A percentile compares a stretch with the other conserved stretches of the same genome.
Conservation (phyloP, 2,329 filamentous ascomycete species). For the Calonectria pseudoturangicola region DNA sequence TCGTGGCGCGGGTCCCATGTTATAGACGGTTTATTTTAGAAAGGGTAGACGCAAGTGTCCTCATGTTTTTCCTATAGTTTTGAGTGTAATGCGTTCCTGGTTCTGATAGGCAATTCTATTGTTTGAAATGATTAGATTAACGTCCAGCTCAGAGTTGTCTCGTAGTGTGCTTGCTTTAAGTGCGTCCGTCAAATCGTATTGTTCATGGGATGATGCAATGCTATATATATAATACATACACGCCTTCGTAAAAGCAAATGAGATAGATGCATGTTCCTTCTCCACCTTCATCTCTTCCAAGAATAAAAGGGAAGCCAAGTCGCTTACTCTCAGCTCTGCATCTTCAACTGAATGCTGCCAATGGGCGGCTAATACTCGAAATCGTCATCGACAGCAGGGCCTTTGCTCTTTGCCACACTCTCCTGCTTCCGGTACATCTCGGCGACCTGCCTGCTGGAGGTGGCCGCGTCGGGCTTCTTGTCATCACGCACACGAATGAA, state of each 20-base stretch:
- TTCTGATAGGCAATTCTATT: conserved; percentile 9
- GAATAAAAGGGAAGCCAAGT: conserved; percentile 15
- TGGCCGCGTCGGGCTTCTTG: conserved; percentile 96
- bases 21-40: conserved; percentile 46
- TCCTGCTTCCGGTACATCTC: conserved; percentile 99
- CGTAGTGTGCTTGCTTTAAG: background rate
- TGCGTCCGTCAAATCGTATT: conserved; percentile 17
- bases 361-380: conserved; percentile 87
- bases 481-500: conserved; percentile 96
- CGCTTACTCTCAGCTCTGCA: background rate
- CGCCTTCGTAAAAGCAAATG: conserved; percentile 8
- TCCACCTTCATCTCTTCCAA: conserved; percentile 1
- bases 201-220: conserved; percentile 20
- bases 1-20: conserved; percentile 51
- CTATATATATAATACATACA: conserved; percentile 13
- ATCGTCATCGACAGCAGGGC: conserved; percentile 92
- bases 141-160: background rate
- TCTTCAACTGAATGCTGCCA: background rate
- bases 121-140: background rate
- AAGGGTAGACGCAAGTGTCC: conserved; percentile 28
- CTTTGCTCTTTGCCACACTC: conserved; percentile 89
- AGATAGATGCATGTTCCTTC: background rate
- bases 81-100: conserved; percentile 16
- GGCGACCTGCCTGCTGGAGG: conserved; percentile 87
- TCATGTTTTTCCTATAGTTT: conserved; percentile 15